Conservation (phyloP, 495 filamentous ascomycete genomes). For the Lasiosphaeris hirsuta region DNA sequence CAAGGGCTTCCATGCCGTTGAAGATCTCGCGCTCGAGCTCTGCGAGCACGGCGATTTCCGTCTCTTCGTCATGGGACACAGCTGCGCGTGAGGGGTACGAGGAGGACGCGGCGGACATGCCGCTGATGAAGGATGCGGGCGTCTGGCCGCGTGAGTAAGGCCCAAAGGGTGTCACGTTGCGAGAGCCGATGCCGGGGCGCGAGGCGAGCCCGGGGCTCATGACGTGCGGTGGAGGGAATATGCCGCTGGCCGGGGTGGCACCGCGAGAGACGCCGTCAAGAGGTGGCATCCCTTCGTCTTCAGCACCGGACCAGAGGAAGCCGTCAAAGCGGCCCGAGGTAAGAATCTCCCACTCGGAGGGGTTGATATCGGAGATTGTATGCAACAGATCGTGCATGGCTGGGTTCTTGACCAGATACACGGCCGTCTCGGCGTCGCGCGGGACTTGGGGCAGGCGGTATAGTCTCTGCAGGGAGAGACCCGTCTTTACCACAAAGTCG, state of each 20-base stretch:
- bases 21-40: conserved; percentile 94
- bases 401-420: conserved; percentile 85
- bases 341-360: conserved; percentile 93
- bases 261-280: conserved; percentile 51
- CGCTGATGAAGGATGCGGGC: conserved; percentile 47
- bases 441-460: conserved; percentile 71
- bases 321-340: conserved; percentile 95
- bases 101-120: conserved; percentile 35
- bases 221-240: conserved; percentile 34
- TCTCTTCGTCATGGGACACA: conserved; percentile 89
- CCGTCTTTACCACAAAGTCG: conserved; percentile 66
- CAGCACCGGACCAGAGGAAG: conserved; percentile 92
- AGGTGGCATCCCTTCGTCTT: conserved; percentile 49
- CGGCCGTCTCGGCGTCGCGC: conserved; percentile 78
- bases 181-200: conserved; percentile 34
- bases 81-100: conserved; percentile 37
- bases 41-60: conserved; percentile 82
- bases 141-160: conserved; percentile 41
- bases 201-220: conserved; percentile 5
- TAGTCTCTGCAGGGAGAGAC: conserved; percentile 74
- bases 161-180: conserved; percentile 32
- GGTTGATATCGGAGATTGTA: conserved; percentile 80
- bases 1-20: conserved; percentile 86
- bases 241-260: conserved; percentile 49
- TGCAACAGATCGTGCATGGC: conserved; percentile 78